phyloP scores from a whole-genome alignment of 345 rosid genomes.

The Hypericum perforatum region DNA sequence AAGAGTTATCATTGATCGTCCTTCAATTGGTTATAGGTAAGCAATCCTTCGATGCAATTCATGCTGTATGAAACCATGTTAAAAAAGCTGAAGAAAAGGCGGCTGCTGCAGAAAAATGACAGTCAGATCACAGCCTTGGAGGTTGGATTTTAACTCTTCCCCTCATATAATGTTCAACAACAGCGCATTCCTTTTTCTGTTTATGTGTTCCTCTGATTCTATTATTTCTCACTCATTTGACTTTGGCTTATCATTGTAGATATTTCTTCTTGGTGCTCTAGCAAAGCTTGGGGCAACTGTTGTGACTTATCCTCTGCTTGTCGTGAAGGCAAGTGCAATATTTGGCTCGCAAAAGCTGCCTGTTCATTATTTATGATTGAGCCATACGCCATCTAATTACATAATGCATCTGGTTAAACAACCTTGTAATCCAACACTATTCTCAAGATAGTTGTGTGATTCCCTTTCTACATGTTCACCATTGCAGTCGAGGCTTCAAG shows the following conservation, averaged over 20 bases:
- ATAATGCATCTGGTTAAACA: too few relatives aligned
- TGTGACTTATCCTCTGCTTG: constrained; percentile 87
- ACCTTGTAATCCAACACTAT: too few relatives aligned
- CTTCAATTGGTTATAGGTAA: constrained; percentile 43
- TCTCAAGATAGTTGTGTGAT: background rate
- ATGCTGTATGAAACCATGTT: constrained; percentile 94
- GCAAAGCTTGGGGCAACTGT: constrained; percentile 98
- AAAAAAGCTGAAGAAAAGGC: constrained; percentile 65
- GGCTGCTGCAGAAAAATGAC: constrained; percentile 38
- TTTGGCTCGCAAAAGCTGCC: too few relatives aligned
- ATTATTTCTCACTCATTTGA: too few relatives aligned
- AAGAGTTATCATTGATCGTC: constrained; percentile 23
- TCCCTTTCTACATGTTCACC: constrained; percentile 3
- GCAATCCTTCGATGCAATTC: constrained; percentile 96
- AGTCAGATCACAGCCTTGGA: constrained; percentile 59
- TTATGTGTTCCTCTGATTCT: too few relatives aligned
- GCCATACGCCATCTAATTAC: too few relatives aligned
- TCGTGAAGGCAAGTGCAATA: constrained; percentile 53
- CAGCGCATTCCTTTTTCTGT: too few relatives aligned
- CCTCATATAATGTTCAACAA: too few relatives aligned
- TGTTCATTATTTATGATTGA: too few relatives aligned
- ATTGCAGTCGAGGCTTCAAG: constrained; percentile 81
- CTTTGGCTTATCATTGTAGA: constrained; percentile 30
- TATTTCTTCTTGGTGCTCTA: constrained; percentile 88
- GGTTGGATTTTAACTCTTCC: constrained; percentile 30